phyloP scores from a whole-genome alignment of 352 stramenopile genomes.

The Globisporangium mamillatum region DNA sequence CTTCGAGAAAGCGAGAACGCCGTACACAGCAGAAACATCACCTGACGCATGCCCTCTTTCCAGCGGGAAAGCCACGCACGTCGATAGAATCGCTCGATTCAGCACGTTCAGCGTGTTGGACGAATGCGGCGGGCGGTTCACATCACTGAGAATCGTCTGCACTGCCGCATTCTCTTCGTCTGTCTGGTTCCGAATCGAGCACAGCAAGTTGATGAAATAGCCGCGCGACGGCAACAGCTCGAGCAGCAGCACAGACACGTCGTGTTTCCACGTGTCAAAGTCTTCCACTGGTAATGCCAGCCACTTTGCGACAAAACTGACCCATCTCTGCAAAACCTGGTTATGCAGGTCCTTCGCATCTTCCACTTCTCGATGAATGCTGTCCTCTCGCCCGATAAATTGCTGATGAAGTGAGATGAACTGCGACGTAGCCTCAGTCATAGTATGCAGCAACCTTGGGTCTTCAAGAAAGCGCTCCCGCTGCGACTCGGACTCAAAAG shows the following conservation, averaged over 20 bases:
- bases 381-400: not conserved
- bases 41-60: not conserved
- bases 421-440: not conserved
- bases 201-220: slow-evolving; percentile 13
- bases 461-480: slow-evolving; percentile 10
- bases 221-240: slow-evolving; percentile 4
- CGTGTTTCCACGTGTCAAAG: slow-evolving; percentile 10
- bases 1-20: slow-evolving; percentile 13
- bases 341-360: not conserved
- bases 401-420: not conserved
- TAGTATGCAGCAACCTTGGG: not conserved
- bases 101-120: slow-evolving; percentile 15
- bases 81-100: slow-evolving; percentile 8
- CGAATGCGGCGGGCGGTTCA: not conserved
- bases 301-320: slow-evolving; percentile 12
- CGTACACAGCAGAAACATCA: not conserved
- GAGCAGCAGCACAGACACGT: not conserved
- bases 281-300: not conserved
- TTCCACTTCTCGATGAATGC: not conserved
- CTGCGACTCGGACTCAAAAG: slow-evolving; percentile 14
- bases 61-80: slow-evolving; percentile 14
- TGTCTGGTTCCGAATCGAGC: not conserved
- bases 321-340: slow-evolving; percentile 7
- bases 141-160: slow-evolving; percentile 9
- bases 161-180: slow-evolving; percentile 5